Conservation (phyloP, 495 filamentous ascomycete species). For the Hypoxylon fuscum region DNA sequence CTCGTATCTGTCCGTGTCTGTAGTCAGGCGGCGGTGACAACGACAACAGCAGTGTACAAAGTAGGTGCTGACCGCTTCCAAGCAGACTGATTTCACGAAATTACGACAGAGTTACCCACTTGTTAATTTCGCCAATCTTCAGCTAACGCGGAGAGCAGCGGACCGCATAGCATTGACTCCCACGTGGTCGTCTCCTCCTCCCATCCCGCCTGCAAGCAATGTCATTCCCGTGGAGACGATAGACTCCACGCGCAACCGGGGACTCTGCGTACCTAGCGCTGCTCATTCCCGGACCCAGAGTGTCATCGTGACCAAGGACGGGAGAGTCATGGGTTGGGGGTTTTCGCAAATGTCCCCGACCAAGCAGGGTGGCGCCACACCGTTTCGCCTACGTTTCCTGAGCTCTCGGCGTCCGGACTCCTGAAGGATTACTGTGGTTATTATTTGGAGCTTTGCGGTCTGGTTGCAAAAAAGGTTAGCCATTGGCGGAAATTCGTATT, state of each 20-base stretch:
- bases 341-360: constrained; percentile 9
- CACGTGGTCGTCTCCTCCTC: constrained; percentile 25
- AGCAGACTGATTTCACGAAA: not conserved
- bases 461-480: not conserved
- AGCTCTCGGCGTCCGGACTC: not conserved
- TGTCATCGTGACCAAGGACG: constrained; percentile 7
- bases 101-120: not conserved
- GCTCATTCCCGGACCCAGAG: not conserved
- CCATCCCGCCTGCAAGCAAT: constrained; percentile 17
- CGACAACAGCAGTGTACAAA: too few relatives aligned
- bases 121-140: constrained; percentile 22
- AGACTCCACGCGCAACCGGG: constrained; percentile 5
- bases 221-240: constrained; percentile 16
- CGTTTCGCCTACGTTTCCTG: not conserved
- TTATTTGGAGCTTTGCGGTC: constrained; percentile 3
- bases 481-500: not conserved
- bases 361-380: not conserved
- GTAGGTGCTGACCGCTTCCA: constrained; percentile 10
- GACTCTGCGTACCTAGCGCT: not conserved
- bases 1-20: constrained; percentile 9
- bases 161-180: constrained; percentile 5
- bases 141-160: constrained; percentile 14
- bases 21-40: constrained; percentile 11
- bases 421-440: not conserved
- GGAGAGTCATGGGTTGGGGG: constrained; percentile 2